These are phyloP conservation scores for Aegilops tauschii DNA, from an alignment of 176 grass and related monocot genomes.

Conservation along the genomic window DNA sequence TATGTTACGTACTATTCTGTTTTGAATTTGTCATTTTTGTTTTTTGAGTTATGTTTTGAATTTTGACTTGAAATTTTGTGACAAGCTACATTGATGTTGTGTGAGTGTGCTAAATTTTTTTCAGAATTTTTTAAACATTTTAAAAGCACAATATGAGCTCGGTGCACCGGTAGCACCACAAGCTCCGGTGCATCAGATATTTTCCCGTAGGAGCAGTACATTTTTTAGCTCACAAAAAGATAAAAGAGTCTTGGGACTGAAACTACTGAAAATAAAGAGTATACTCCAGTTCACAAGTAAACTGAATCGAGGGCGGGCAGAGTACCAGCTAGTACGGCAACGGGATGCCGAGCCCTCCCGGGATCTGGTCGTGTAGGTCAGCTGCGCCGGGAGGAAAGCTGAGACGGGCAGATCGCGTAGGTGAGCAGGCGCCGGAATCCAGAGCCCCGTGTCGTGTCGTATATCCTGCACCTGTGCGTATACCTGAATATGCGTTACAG, in stretches of 20 bases:
- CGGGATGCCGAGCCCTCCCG: background rate
- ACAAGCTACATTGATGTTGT: no score
- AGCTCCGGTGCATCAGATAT: no score
- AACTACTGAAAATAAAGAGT: background rate
- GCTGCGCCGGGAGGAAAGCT: conserved; percentile 42
- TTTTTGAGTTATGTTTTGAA: no score
- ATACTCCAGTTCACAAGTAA: background rate
- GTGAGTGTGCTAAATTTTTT: no score
- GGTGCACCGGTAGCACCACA: no score
- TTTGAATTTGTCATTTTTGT: no score
- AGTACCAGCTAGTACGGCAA: conserved; percentile 4
- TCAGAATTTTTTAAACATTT: no score
- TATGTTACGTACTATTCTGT: no score
- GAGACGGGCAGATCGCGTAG: conserved; percentile 32
- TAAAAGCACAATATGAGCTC: no score
- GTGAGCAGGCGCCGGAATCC: conserved; percentile 38
- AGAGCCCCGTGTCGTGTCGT: background rate
- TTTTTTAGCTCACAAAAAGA: background rate
- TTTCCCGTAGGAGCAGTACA: no score
- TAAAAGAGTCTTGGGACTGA: background rate
- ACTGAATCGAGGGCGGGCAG: background rate
- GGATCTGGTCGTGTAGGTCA: conserved; percentile 36
- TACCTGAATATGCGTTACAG: background rate
- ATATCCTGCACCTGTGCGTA: background rate
- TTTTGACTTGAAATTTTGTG: no score